Base-by-base conservation (phyloP, 345 rosid species). In the Lumnitzera littorea region DNA sequence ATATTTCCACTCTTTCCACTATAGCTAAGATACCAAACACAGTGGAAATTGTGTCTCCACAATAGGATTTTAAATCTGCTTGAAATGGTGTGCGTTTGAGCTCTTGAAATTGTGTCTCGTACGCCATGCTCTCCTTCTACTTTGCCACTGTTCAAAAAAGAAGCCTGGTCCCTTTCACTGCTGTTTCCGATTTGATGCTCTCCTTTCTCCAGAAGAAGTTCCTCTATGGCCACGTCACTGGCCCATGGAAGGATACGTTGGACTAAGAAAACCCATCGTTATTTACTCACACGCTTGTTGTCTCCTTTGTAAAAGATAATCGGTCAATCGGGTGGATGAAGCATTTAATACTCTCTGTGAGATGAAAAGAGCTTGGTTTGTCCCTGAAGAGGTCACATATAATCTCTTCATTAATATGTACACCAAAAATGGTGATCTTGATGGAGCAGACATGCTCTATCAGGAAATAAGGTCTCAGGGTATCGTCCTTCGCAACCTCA, bases 141-240 rank as follows among this genome's bases (percentile, higher is more conserved):
- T 75, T 88, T 58, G 96, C 95, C 57, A 95, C 95, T 11, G 77
- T 89, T 55, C 72, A 81, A 70, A 95, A 87, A 62, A 79, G 98
- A 62, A 72, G 76, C 29, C 58, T 91, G 2, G 10, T 47, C 9
- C 83, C 81, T 12, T 68, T 95, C n/a, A 71, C 70, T 60, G 71
- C 92, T 4, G 98, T 89, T 46, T 91, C 78, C 80, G 89, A 89
- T 70, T 91, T 91, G 63, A 87, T 91, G 95, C 69, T 91, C 31
- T 89, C 98, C 13, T 89, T 95, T 65, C 74, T 91, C 74, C 98
- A 91, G 79, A 91, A 91, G 80, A 89, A 82, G 63, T 82, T 83
- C 5, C 78, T 85, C 48, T 92, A 89, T 63, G 74, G 56, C n/a
- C 75, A 63, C 70, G 91, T 91, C 55, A 72, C 83, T 48, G 84